Evolutionary conservation across 2,329 filamentous ascomycete species (phyloP), one percentile per base, ranked within the genome.

Genomic region (Xylariaceae sp.): DNA sequence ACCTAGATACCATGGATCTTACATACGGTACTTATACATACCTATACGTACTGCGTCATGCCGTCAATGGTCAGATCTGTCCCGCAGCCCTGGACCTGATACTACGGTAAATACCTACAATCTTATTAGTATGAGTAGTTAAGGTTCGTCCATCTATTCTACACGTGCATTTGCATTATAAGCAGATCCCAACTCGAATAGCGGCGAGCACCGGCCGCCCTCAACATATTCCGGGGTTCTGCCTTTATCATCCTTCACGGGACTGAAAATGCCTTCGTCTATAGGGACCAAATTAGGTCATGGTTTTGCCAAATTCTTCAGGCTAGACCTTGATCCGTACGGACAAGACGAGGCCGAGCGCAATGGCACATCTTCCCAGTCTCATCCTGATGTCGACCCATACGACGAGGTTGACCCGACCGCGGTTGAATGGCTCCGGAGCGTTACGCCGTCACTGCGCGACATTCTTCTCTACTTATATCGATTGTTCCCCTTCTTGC

Each of bases 401-500:
- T 97, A 95, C 69, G 81, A 93, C 53, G 93, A 98, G 70, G 81
- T 87, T 16, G 89, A 92, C 60, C 93, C 93, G 0, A 89, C 86
- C 2, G 83, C 86, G 0, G 65, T 74, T 1, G 91, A 96, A 67
- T 96, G 87, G 85, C 62, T 97, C 12, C 70, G 73, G 2, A 82
- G 87, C 2, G 73, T 89, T 19, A 69, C 84, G 0, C 93, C 93
- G 0, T 79, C 78, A 0, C 71, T 77, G 4, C 62, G 70, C 0
- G 81, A 89, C 21, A 50, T 87, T 4, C 51, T 72, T 7, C 66
- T 75, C 1, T 98, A 96, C 69, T 54, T 86, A 56, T 75, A 79
- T 62, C 88, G 83, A 21, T 76, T 97, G 2, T 96, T 99, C 65
- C 95, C 95, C 0, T 97, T 97, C 71, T 72, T 89, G 5, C 79